These are phyloP conservation scores for Gynandropsis gynandra DNA, from an alignment of 345 rosid genomes.

Conservation along the genomic window DNA sequence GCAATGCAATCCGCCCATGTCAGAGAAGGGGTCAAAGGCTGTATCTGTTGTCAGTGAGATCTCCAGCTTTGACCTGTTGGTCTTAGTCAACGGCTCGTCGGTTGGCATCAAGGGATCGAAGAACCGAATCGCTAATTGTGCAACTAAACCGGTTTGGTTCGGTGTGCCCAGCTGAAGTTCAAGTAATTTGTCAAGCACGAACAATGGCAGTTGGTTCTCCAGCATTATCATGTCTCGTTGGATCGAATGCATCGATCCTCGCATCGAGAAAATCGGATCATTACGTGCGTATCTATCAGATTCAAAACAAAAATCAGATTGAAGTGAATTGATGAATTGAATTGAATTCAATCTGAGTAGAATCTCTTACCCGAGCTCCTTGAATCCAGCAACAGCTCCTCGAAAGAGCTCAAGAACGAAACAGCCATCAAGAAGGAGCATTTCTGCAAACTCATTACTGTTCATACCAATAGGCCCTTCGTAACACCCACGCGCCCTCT, in stretches of 20 bases:
- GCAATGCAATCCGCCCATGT: conserved; percentile 61
- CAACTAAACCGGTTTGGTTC: conserved; percentile 53
- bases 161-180: conserved; percentile 56
- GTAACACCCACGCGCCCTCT: conserved; percentile 56
- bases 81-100: conserved; percentile 67
- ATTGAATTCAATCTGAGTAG: no score
- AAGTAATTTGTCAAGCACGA: conserved; percentile 52
- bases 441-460: conserved; percentile 72
- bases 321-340: conserved; percentile 8
- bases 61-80: conserved; percentile 40
- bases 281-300: conserved; percentile 46
- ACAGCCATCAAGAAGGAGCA: conserved; percentile 86
- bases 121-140: conserved; percentile 57
- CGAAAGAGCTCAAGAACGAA: conserved; percentile 71
- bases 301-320: background rate
- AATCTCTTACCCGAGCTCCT: conserved; percentile 34
- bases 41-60: conserved; percentile 28
- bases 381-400: conserved; percentile 69
- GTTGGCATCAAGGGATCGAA: conserved; percentile 87
- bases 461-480: conserved; percentile 46
- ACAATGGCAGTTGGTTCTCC: conserved; percentile 78
- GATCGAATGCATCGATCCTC: conserved; percentile 85
- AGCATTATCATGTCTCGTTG: conserved; percentile 89
- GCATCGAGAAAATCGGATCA: conserved; percentile 78
- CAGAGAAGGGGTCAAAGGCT: conserved; percentile 56